Base-by-base conservation (phyloP, 257 asterid genomes). In the Mentha longifolia region DNA sequence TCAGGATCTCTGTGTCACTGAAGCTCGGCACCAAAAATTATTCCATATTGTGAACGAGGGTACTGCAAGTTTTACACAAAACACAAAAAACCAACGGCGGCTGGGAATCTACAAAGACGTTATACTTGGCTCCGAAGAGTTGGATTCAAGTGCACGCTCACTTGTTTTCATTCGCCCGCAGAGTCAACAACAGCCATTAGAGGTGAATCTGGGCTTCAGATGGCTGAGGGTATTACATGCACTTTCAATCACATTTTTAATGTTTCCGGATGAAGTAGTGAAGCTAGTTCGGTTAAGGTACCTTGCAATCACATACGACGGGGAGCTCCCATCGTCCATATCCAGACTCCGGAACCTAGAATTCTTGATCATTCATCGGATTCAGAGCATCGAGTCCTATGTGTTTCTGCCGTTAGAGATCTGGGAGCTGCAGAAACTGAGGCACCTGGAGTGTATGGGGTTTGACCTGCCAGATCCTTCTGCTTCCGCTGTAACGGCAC, bases 391-490 rank as follows among this genome's bases (percentile, higher is more conserved):
- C 59, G 28, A 45, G 17, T 10, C 9, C 17, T 7, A 28, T 6
- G 25, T 14, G 1, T 52, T 15, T 31, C 72, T 72, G 0, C 72
- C 78, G 13, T 0, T n/a, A 22, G 72, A 47, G 25, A 50, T 78
- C 2, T 74, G 79, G 79, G 15, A 64, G 3, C 1, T 78, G 67
- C 33, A 52, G 0, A 12, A 51, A 45, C 54, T 78, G 64, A 64
- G 65, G 66, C 79, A 78, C 61, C 67, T 78, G 5, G 9, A 74
- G 2, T n/a, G n/a, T n/a, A n/a, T n/a, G n/a, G n/a, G n/a, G n/a
- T n/a, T n/a, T n/a, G n/a, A n/a, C n/a, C n/a, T 37, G 71, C 75
- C 75, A 16, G 61, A 65, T 47, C 71, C 75, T 45, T 13, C 35
- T 6, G 16, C 19, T 10, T 68, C 19, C 41, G 20, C 17, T 15